Evolutionary conservation across 306 rosid genomes (phyloP), one percentile per base, ranked within the genome.

Genomic region (Fagus crenata): DNA sequence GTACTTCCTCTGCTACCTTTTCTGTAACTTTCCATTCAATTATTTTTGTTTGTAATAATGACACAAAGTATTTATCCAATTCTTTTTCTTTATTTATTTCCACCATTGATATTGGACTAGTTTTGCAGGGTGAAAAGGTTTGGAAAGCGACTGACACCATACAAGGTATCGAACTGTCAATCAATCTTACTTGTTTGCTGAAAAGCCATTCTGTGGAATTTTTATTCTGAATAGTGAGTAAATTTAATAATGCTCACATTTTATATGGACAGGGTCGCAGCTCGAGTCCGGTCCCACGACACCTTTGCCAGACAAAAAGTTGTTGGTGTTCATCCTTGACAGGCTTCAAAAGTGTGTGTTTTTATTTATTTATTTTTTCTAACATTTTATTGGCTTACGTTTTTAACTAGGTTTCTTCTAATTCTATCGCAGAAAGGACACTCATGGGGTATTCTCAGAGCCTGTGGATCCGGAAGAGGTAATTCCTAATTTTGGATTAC

Each of bases 291-390:
- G 98, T 82, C 98, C 98, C 98, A 92, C 97, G 80, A 89, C 93
- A 73, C 82, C 95, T 89, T 95, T 95, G 96, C 98, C 97, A 82
- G 96, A 94, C 95, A 94, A 92, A 92, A 94, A 94, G 98, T 93
- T 94, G 92, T 80, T 94, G 92, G 82, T 92, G 89, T 90, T 94
- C 92, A 89, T 94, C 86, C 97, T 94, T 81, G 97, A 94, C 84
- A 94, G 98, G 80, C 95, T 94, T 86, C 98, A 92, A 90, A 94
- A 94, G 98, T 94, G 70, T 67, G 97, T 77, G 75, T 74, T 79
- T 74, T 80, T 55, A 73, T 75, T 78, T 79, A 75, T 76, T 71
- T 42, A 79, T 65, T 61, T 33, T 74, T 69, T 61, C 73, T 46
- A 8, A 14, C 3, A 17, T 17, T 68, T 83, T 79, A 55, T 68